Conservation (phyloP, 371 early-diverging fungal species). For the Rhizopus microsporus region DNA sequence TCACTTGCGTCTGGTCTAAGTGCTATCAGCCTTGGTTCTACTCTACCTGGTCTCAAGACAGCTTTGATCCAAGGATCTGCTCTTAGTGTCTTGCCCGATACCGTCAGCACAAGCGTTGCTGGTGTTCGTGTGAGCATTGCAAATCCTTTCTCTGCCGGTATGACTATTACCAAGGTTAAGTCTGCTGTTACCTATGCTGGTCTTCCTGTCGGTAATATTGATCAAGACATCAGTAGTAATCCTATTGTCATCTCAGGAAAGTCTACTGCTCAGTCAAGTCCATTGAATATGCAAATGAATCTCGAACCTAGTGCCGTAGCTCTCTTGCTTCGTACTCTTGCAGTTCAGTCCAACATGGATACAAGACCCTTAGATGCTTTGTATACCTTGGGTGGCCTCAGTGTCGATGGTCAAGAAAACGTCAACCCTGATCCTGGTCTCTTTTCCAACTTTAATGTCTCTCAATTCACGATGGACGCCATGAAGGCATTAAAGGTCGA, state of each 20-base stretch:
- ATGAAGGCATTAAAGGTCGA: slow-evolving; percentile 54
- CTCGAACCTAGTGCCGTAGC: slow-evolving; percentile 43
- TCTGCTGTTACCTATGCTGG: slow-evolving; percentile 48
- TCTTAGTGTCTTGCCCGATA: slow-evolving; percentile 42
- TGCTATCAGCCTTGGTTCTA: slow-evolving; percentile 40
- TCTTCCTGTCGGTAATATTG: slow-evolving; percentile 52
- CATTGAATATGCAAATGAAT: slow-evolving; percentile 40
- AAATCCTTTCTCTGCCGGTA: slow-evolving; percentile 56
- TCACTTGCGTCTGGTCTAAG: slow-evolving; percentile 51
- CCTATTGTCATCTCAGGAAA: slow-evolving; percentile 39
- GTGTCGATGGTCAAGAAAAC: slow-evolving; percentile 35
- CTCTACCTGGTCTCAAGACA: slow-evolving; percentile 49
- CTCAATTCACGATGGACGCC: slow-evolving; percentile 47
- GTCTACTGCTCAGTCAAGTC: slow-evolving; percentile 32
- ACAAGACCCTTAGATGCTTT: slow-evolving; percentile 50
- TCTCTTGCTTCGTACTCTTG: slow-evolving; percentile 46
- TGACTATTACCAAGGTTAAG: slow-evolving; percentile 48
- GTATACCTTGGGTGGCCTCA: slow-evolving; percentile 44
- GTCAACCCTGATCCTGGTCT: slow-evolving; percentile 35
- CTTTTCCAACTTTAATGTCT: slow-evolving; percentile 49
- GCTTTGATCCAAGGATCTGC: slow-evolving; percentile 48
- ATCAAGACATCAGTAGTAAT: slow-evolving; percentile 41
- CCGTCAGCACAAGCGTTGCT: slow-evolving; percentile 44
- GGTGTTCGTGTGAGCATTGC: slow-evolving; percentile 49
- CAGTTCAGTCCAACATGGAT: slow-evolving; percentile 45